Evolutionary conservation across 108 stramenopile genomes (phyloP).

Genomic region (Aurantiochytrium sp.): DNA sequence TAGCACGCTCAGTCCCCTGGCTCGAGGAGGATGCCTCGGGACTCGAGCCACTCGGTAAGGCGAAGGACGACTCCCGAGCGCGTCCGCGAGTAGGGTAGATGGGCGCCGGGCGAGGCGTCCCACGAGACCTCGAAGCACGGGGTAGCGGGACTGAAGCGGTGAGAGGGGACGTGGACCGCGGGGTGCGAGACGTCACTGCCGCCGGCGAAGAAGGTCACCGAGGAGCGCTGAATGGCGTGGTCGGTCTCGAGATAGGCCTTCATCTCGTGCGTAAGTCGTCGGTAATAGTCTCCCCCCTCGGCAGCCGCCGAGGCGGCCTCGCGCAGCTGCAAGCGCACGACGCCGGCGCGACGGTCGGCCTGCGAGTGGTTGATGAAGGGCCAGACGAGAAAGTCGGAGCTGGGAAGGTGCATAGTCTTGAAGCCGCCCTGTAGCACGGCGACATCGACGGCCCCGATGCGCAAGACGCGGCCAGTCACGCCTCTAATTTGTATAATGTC

Average conservation of each 20-base stretch:
- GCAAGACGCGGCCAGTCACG: not conserved
- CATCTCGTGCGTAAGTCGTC: not conserved
- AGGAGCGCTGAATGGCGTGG: not conserved
- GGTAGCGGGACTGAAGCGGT: not conserved
- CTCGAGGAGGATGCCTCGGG: not conserved
- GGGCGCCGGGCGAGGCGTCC: not conserved
- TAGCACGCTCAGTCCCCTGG: too few relatives aligned
- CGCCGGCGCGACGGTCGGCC: not conserved
- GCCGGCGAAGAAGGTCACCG: not conserved
- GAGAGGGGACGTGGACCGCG: not conserved
- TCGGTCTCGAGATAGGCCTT: not conserved
- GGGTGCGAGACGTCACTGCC: not conserved
- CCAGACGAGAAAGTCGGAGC: not conserved
- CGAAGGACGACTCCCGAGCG: not conserved
- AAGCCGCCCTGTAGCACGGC: not conserved
- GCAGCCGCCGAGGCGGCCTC: too few relatives aligned
- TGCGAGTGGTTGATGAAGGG: conserved; percentile 2
- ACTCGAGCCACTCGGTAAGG: not conserved
- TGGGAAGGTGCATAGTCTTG: not conserved
- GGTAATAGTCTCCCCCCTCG: not conserved
- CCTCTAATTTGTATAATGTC: conserved; percentile 16
- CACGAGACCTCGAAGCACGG: not conserved
- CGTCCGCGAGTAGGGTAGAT: not conserved
- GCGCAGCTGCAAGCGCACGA: not conserved
- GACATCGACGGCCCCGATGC: not conserved